phyloP scores from a whole-genome alignment of 129 eudicot genomes.

The Ambrosia trifida region DNA sequence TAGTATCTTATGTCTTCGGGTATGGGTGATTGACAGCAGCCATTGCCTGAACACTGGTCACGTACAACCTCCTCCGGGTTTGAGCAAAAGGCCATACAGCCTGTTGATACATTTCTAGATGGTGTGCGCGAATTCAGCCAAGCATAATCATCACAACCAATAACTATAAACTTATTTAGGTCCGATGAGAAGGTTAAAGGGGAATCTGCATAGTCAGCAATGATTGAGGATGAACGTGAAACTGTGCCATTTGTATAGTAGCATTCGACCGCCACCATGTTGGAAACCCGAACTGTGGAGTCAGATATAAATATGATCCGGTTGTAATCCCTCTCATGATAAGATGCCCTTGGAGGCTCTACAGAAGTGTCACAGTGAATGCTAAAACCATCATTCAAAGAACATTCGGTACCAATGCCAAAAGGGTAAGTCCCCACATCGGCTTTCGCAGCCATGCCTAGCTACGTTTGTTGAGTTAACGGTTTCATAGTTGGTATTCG shows the following conservation, averaged over 20 bases:
- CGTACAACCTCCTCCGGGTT: slow-evolving; percentile 8
- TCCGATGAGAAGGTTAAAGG: slow-evolving; percentile 30
- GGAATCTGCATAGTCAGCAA: neutral
- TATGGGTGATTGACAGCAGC: slow-evolving; percentile 44
- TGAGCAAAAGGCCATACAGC: slow-evolving; percentile 37
- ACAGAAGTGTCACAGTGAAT: neutral
- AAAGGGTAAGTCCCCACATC: neutral
- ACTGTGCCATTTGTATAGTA: too few species aligned
- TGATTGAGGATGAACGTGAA: too few species aligned
- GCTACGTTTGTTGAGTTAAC: neutral
- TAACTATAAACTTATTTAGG: slow-evolving; percentile 22
- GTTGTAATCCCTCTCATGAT: neutral
- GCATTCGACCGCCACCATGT: neutral
- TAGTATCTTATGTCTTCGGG: slow-evolving; percentile 28
- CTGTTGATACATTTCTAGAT: neutral
- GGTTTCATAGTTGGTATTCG: neutral
- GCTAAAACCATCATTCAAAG: neutral
- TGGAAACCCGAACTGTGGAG: neutral
- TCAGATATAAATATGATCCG: neutral
- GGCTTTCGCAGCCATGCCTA: neutral
- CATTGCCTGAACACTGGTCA: slow-evolving; percentile 42
- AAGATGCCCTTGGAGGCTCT: neutral
- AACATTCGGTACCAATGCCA: neutral
- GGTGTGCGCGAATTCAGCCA: neutral
- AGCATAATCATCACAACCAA: slow-evolving; percentile 42